phyloP scores from a whole-genome alignment of 2,329 filamentous ascomycete species.

The Claviceps sp. region DNA sequence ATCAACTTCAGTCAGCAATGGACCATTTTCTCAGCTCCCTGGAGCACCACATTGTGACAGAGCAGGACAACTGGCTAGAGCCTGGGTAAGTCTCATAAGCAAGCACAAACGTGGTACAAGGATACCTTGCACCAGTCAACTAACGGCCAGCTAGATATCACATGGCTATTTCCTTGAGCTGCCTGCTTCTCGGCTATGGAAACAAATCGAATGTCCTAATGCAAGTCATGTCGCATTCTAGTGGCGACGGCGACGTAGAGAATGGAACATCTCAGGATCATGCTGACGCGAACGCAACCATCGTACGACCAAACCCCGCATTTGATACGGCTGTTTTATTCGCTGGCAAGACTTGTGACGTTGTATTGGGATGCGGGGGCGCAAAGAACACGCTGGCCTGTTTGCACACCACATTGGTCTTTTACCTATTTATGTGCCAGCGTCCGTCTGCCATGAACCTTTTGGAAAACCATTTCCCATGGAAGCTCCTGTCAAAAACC shows the following conservation, averaged over 20 bases:
- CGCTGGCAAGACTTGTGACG: slow-evolving; percentile 27
- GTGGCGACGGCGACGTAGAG: slow-evolving; percentile 14
- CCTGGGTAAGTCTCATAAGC: slow-evolving; percentile 20
- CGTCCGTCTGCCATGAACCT: slow-evolving; percentile 2
- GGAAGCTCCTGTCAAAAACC: slow-evolving; percentile 29
- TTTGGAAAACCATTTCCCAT: slow-evolving; percentile 31
- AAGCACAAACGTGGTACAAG: too few species aligned
- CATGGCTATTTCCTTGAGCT: slow-evolving; percentile 19
- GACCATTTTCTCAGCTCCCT: slow-evolving; percentile 39
- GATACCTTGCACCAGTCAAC: too few species aligned
- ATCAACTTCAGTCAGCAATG: slow-evolving; percentile 31
- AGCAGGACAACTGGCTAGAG: slow-evolving; percentile 37
- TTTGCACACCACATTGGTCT: slow-evolving; percentile 48
- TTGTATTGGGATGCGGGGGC: slow-evolving; percentile 37
- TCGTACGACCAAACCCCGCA: slow-evolving; percentile 10
- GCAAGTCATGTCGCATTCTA: slow-evolving; percentile 21
- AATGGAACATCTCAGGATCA: slow-evolving; percentile 10
- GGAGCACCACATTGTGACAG: slow-evolving; percentile 40
- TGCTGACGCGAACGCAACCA: slow-evolving; percentile 11
- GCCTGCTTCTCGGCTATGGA: slow-evolving; percentile 22
- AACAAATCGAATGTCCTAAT: slow-evolving; percentile 32
- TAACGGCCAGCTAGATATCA: slow-evolving; percentile 15
- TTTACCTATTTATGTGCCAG: slow-evolving; percentile 33
- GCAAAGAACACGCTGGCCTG: slow-evolving; percentile 49
- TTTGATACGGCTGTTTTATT: slow-evolving; percentile 27